These are phyloP conservation scores for Ogataea wickerhamii DNA, from an alignment of 805 yeast species.

Conservation along the genomic window DNA sequence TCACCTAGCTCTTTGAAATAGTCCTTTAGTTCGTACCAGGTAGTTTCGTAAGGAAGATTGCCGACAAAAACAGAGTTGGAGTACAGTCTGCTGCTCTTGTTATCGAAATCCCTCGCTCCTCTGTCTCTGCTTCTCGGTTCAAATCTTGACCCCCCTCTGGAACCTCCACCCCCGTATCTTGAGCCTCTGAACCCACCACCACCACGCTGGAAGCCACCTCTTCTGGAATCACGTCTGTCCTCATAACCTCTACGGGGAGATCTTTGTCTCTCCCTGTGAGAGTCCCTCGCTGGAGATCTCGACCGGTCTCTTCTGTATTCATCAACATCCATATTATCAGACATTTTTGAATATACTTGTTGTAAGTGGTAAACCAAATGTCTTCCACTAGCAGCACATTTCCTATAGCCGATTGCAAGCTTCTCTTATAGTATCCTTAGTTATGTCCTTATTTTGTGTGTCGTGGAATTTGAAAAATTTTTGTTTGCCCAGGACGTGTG, in stretches of 20 bases:
- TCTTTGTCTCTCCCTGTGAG: constrained; percentile 30
- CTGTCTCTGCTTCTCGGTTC: constrained; percentile 26
- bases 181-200: constrained; percentile 32
- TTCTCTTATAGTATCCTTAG: no score
- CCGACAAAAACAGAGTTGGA: constrained; percentile 70
- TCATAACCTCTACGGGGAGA: constrained; percentile 23
- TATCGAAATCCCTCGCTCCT: constrained; percentile 31
- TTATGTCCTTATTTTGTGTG: no score
- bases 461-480: no score
- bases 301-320: constrained; percentile 48
- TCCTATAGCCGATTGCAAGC: no score
- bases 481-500: no score
- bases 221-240: constrained; percentile 28
- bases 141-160: constrained; percentile 21
- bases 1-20: constrained; percentile 59
- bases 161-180: constrained; percentile 17
- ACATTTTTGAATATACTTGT: constrained; percentile 31
- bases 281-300: constrained; percentile 33
- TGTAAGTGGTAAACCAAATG: no score
- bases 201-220: constrained; percentile 26
- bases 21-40: constrained; percentile 56
- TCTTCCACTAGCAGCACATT: no score
- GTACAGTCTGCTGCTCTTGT: constrained; percentile 53
- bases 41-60: constrained; percentile 63
- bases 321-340: constrained; percentile 60